These are phyloP conservation scores for Lecanicillium sp. DNA, from an alignment of 2,329 filamentous ascomycete species.

Conservation along the genomic window DNA sequence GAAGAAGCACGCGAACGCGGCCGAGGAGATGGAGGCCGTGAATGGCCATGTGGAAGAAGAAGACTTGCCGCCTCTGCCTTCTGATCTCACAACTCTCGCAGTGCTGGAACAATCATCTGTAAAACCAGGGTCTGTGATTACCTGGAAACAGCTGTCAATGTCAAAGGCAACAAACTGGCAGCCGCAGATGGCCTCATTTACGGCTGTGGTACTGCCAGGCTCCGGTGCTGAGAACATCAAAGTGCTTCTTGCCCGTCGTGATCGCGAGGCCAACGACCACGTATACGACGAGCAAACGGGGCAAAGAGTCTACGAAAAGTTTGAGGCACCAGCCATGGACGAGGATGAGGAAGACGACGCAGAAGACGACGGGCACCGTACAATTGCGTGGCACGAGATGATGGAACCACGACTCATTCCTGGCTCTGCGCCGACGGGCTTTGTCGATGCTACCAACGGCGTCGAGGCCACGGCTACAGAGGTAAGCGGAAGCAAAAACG, in stretches of 20 bases:
- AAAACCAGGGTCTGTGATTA: slow-evolving; percentile 56
- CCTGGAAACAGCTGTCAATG: slow-evolving; percentile 60
- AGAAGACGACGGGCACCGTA: slow-evolving; percentile 57
- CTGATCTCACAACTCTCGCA: slow-evolving; percentile 49
- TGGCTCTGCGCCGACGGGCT: slow-evolving; percentile 25
- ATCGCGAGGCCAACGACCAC: slow-evolving; percentile 54
- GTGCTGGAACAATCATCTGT: slow-evolving; percentile 42
- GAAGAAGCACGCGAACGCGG: slow-evolving; percentile 27
- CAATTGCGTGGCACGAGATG: slow-evolving; percentile 55
- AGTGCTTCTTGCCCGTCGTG: slow-evolving; percentile 62
- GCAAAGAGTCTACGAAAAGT: slow-evolving; percentile 67
- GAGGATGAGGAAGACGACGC: slow-evolving; percentile 52
- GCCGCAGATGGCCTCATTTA: slow-evolving; percentile 57
- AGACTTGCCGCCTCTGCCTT: slow-evolving; percentile 59
- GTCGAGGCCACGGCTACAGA: slow-evolving; percentile 10
- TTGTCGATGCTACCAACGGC: slow-evolving; percentile 10
- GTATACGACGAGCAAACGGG: slow-evolving; percentile 61
- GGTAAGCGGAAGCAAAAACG: slow-evolving; percentile 20
- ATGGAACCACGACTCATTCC: slow-evolving; percentile 62
- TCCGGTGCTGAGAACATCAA: slow-evolving; percentile 49
- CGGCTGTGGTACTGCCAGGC: slow-evolving; percentile 56
- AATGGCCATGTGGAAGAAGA: slow-evolving; percentile 33
- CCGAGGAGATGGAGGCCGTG: neutral
- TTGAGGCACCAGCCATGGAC: slow-evolving; percentile 64
- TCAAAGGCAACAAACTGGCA: slow-evolving; percentile 60